Percentiles rank a stretch among this genome's conserved stretches.
These are phyloP conservation scores for Ceratobasidium sp. DNA, from an alignment of 1,284 basidiomycete genomes.

Conservation along the genomic window DNA sequence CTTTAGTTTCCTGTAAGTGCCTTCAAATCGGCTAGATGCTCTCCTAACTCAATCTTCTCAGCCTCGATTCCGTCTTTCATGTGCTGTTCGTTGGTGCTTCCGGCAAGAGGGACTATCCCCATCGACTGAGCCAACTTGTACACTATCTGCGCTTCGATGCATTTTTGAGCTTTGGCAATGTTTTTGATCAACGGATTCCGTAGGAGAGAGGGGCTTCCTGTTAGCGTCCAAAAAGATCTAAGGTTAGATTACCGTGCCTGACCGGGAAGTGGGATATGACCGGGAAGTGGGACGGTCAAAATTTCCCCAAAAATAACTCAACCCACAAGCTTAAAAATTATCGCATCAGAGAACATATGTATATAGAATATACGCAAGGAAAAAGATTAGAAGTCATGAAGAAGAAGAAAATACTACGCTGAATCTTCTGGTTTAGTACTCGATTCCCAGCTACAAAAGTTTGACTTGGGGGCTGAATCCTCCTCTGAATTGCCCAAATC, in stretches of 20 bases:
- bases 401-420: too few relatives aligned
- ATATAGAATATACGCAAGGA: too few relatives aligned
- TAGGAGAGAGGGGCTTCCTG: slow-evolving; percentile 77
- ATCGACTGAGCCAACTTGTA: slow-evolving; percentile 75
- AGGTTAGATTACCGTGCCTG: neutral
- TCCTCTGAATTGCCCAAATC: too few relatives aligned
- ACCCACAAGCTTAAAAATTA: too few relatives aligned
- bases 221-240: slow-evolving; percentile 88
- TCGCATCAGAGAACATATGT: too few relatives aligned
- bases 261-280: too few relatives aligned
- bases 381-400: too few relatives aligned
- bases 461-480: too few relatives aligned
- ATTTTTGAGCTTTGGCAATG: slow-evolving; percentile 64
- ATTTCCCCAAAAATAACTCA: too few relatives aligned
- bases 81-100: slow-evolving; percentile 71
- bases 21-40: slow-evolving; percentile 50
- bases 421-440: too few relatives aligned
- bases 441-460: too few relatives aligned
- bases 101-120: slow-evolving; percentile 72
- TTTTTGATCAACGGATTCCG: slow-evolving; percentile 62
- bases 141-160: slow-evolving; percentile 74
- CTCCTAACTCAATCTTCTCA: slow-evolving; percentile 60
- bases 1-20: slow-evolving; percentile 32
- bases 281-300: too few relatives aligned
- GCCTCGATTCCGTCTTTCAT: slow-evolving; percentile 73